Evolutionary conservation across 148 eudicot genomes (phyloP).

Genomic region (Pharnaceum exiguum): DNA sequence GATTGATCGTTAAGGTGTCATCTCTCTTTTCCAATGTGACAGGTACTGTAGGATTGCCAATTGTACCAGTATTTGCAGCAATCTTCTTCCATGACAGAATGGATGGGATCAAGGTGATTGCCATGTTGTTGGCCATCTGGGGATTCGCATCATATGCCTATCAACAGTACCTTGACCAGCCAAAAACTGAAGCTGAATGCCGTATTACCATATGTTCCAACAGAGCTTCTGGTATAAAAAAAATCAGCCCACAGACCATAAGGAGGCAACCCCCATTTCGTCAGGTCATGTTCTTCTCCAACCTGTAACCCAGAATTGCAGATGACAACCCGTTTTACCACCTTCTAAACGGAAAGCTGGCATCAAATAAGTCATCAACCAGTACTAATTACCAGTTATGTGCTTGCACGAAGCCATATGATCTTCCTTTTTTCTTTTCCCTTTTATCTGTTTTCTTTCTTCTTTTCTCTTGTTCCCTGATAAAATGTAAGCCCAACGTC

Average conservation of each 20-base stretch:
- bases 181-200: not conserved
- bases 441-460: no score
- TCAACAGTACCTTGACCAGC: conserved; percentile 37
- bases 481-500: no score
- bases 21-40: conserved; percentile 39
- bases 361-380: no score
- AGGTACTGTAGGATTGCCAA: conserved; percentile 35
- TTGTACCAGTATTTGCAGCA: conserved; percentile 40
- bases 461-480: no score
- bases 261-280: no score
- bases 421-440: no score
- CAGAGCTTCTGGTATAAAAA: not conserved
- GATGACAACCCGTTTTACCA: no score
- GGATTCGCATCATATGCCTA: conserved; percentile 43
- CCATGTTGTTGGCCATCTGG: conserved; percentile 41
- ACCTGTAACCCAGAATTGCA: no score
- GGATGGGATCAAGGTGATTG: conserved; percentile 39
- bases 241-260: not conserved
- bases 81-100: conserved; percentile 38
- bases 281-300: no score
- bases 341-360: no score
- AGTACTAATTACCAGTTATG: no score
- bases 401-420: no score
- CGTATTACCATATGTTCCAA: not conserved
- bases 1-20: conserved; percentile 32